Conservation (phyloP, 495 filamentous ascomycete species). For the Penicillium arizonense region DNA sequence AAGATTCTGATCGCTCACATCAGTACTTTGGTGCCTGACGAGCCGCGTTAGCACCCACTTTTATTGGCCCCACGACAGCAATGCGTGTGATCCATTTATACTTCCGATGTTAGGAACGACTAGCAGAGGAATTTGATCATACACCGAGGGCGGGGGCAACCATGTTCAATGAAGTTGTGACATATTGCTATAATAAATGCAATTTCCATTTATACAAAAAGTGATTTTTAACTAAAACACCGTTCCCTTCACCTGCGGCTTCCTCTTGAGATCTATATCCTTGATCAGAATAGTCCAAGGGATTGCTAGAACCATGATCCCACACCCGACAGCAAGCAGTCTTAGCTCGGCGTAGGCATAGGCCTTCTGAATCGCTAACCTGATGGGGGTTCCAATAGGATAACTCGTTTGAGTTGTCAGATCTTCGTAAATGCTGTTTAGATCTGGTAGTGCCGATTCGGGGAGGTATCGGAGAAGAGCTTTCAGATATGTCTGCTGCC, state of each 20-base stretch:
- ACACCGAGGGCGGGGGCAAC: too few relatives aligned
- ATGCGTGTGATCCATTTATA: too few relatives aligned
- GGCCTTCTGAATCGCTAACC: constrained; percentile 50
- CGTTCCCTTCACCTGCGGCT: constrained; percentile 30
- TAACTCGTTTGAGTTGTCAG: constrained; percentile 50
- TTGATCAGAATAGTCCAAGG: constrained; percentile 44
- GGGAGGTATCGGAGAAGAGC: constrained; percentile 55
- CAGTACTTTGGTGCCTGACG: too few relatives aligned
- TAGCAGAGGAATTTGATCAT: too few relatives aligned
- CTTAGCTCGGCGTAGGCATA: constrained; percentile 53
- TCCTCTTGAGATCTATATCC: constrained; percentile 52
- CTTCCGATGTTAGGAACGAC: too few relatives aligned
- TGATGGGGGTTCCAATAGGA: constrained; percentile 40
- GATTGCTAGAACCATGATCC: constrained; percentile 43
- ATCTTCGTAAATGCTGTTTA: constrained; percentile 48
- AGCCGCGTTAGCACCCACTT: too few relatives aligned
- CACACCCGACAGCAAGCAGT: constrained; percentile 48
- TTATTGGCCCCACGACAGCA: too few relatives aligned
- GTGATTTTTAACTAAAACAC: constrained; percentile 2
- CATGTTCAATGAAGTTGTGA: too few relatives aligned
- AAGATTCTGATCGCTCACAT: too few relatives aligned
- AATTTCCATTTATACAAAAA: too few relatives aligned
- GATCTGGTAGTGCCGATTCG: constrained; percentile 27
- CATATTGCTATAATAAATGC: too few relatives aligned
- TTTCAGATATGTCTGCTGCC: constrained; percentile 55